A percentile compares a stretch with the other conserved stretches of the same genome.
phyloP scores from a whole-genome alignment of 768 basidiomycete species.

The Leccinum longicurvipes region DNA sequence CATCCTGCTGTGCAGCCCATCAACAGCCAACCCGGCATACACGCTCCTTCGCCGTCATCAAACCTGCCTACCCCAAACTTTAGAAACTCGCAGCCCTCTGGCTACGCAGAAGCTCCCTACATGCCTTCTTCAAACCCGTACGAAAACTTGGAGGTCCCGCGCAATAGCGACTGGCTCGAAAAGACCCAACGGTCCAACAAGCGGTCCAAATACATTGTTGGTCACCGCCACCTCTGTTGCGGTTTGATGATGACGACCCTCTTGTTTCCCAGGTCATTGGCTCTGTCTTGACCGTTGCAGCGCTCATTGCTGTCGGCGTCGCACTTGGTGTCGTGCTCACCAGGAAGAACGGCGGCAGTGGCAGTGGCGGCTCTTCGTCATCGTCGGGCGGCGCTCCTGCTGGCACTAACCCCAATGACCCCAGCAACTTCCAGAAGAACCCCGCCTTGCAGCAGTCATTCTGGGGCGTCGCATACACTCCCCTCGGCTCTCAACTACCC shows the following conservation, averaged over 20 bases:
- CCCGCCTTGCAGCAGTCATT: slow-evolving; percentile 66
- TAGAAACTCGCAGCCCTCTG: slow-evolving; percentile 22
- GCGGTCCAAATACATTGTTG: slow-evolving; percentile 57
- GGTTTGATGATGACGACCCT: neutral
- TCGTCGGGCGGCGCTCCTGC: slow-evolving; percentile 13
- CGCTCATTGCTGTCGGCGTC: slow-evolving; percentile 56
- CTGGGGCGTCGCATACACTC: slow-evolving; percentile 88
- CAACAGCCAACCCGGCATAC: slow-evolving; percentile 31
- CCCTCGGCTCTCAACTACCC: slow-evolving; percentile 67
- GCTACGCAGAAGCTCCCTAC: slow-evolving; percentile 24
- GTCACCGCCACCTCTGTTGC: slow-evolving; percentile 23
- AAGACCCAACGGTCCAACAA: slow-evolving; percentile 29
- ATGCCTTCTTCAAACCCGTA: slow-evolving; percentile 28
- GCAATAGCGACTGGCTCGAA: slow-evolving; percentile 41
- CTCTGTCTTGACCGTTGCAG: slow-evolving; percentile 42
- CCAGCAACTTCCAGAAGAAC: slow-evolving; percentile 75
- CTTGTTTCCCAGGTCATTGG: slow-evolving; percentile 50
- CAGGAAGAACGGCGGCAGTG: slow-evolving; percentile 43
- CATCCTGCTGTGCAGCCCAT: slow-evolving; percentile 31
- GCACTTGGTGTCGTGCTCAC: slow-evolving; percentile 64
- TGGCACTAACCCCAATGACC: slow-evolving; percentile 56
- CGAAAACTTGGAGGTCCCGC: slow-evolving; percentile 31
- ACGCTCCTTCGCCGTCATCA: slow-evolving; percentile 35
- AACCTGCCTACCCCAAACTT: slow-evolving; percentile 22
- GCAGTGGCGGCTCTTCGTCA: slow-evolving; percentile 21